Percentiles rank a stretch among this genome's conserved stretches.
Conservation (phyloP, 495 filamentous ascomycete species). For the Penicillium egyptiacum region DNA sequence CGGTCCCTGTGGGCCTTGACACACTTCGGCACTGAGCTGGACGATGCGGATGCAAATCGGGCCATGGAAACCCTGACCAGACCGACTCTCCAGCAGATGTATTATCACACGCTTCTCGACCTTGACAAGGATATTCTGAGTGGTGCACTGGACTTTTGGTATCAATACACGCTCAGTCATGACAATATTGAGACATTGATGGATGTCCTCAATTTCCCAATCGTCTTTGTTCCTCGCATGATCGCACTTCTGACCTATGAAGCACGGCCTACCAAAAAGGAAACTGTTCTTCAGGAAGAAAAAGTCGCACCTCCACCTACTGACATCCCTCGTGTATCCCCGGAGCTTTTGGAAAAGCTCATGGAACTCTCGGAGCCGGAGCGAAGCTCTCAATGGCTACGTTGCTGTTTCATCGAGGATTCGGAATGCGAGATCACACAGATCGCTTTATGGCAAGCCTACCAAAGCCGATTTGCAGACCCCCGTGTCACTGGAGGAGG, state of each 20-base stretch:
- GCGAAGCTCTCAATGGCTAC: conserved; percentile 78
- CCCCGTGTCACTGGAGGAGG: conserved; percentile 49
- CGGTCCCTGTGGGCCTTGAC: conserved; percentile 80
- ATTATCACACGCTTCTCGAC: conserved; percentile 79
- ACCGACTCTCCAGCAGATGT: conserved; percentile 63
- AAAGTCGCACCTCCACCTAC: conserved; percentile 49
- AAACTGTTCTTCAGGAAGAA: conserved; percentile 47
- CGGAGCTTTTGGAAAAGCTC: conserved; percentile 73
- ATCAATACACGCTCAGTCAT: conserved; percentile 84
- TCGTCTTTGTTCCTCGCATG: conserved; percentile 69
- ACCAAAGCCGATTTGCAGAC: conserved; percentile 75
- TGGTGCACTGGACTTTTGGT: conserved; percentile 89
- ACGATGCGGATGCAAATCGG: conserved; percentile 65
- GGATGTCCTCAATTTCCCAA: conserved; percentile 60
- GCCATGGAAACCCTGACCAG: conserved; percentile 68
- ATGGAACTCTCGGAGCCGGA: conserved; percentile 79
- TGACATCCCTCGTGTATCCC: conserved; percentile 73
- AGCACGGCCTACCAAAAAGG: conserved; percentile 44
- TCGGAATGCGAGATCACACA: conserved; percentile 84
- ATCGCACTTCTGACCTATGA: conserved; percentile 71
- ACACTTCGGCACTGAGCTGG: conserved; percentile 81
- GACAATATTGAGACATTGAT: conserved; percentile 79
- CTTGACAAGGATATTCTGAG: conserved; percentile 82
- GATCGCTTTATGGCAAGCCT: conserved; percentile 94
- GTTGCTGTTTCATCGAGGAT: conserved; percentile 75